Conservation (phyloP, 305 asterid genomes). For the Striga hermonthica region DNA sequence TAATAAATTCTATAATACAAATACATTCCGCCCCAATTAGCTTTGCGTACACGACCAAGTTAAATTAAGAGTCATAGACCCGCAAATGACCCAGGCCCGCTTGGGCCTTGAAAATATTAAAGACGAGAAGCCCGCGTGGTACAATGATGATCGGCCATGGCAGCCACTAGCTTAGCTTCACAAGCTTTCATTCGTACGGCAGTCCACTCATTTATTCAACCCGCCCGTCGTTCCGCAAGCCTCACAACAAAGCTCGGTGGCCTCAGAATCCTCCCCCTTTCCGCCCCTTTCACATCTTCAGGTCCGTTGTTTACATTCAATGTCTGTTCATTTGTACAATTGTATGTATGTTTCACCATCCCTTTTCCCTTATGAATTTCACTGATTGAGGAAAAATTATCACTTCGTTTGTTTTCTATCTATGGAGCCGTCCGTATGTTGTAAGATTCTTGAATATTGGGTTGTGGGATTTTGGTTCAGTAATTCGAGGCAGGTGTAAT, state of each 20-base stretch:
- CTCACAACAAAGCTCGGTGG: constrained; percentile 23
- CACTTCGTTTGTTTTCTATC: background rate
- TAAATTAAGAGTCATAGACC: too few species aligned
- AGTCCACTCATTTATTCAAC: constrained; percentile 29
- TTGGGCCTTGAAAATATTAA: too few species aligned
- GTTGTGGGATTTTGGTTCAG: background rate
- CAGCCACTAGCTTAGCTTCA: constrained; percentile 42
- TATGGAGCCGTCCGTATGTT: background rate
- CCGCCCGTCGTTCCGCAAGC: constrained; percentile 27
- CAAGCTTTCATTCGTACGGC: constrained; percentile 41
- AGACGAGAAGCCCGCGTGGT: constrained; percentile 10
- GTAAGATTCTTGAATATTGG: background rate
- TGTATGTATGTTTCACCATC: background rate
- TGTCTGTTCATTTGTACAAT: background rate
- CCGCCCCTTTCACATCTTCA: constrained; percentile 47
- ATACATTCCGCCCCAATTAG: too few species aligned
- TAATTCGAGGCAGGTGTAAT: too few species aligned
- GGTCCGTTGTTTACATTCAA: constrained; percentile 36
- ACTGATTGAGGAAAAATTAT: background rate
- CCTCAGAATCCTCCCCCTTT: constrained; percentile 33
- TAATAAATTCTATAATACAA: too few species aligned
- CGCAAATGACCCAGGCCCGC: too few species aligned
- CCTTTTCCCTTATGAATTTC: background rate
- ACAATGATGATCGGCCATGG: constrained; percentile 42
- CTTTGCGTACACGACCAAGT: too few species aligned